Conservation (phyloP, 139 green algal genomes). For the Nannochloris sp. region DNA sequence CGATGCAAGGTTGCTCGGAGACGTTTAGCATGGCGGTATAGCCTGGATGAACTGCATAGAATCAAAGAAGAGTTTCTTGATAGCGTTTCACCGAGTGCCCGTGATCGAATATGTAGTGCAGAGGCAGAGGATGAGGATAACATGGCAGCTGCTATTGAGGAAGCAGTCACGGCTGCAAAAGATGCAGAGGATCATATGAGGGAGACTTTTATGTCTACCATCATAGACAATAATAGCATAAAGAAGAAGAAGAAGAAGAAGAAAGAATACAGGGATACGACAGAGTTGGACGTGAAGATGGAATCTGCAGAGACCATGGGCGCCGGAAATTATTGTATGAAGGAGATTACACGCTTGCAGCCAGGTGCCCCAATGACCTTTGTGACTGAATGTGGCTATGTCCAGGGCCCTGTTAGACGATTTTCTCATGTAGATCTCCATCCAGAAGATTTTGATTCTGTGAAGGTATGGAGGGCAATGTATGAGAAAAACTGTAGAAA, state of each 20-base stretch:
- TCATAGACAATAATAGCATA: neutral
- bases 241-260: neutral
- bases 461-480: slow-evolving; percentile 1
- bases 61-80: neutral
- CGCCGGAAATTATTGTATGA: neutral
- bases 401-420: slow-evolving; percentile 3
- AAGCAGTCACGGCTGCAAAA: too few species aligned
- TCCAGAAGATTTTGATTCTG: slow-evolving; percentile 9
- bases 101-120: neutral
- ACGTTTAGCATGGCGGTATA: neutral
- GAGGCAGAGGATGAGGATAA: slow-evolving; percentile 9
- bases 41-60: neutral
- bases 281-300: too few species aligned
- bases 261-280: neutral
- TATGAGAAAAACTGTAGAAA: neutral
- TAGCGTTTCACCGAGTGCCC: too few species aligned
- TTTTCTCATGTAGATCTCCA: slow-evolving; percentile 4
- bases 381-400: slow-evolving; percentile 2
- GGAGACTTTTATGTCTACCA: neutral
- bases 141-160: neutral
- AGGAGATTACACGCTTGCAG: neutral
- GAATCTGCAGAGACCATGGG: too few species aligned
- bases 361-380: slow-evolving; percentile 1
- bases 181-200: too few species aligned
- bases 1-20: slow-evolving; percentile 38